Conservation (phyloP, 805 yeast genomes). For the Zygosaccharomyces rouxii region DNA sequence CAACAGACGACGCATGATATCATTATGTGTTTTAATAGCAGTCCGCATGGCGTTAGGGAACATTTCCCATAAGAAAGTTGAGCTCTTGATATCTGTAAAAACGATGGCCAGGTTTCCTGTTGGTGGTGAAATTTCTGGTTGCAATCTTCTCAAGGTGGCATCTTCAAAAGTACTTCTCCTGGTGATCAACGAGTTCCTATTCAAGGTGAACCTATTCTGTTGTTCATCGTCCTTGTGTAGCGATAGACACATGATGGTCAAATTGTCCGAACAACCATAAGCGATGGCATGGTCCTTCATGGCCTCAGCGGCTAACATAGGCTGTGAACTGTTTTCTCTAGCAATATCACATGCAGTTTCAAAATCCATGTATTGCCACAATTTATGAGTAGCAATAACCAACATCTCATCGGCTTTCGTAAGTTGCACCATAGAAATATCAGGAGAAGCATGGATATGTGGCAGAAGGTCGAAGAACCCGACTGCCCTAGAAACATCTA, state of each 20-base stretch:
- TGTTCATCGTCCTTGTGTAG: constrained; percentile 47
- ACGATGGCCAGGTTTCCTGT: constrained; percentile 92
- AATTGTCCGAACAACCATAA: constrained; percentile 78
- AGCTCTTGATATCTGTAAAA: constrained; percentile 93
- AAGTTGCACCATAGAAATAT: constrained; percentile 56
- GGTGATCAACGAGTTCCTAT: constrained; percentile 39
- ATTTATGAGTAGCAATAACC: constrained; percentile 73
- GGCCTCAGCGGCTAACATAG: constrained; percentile 88
- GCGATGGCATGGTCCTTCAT: constrained; percentile 91
- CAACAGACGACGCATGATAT: constrained; percentile 88
- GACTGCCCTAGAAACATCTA: constrained; percentile 83
- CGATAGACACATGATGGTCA: constrained; percentile 76
- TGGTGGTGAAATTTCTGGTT: constrained; percentile 91
- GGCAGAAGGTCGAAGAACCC: constrained; percentile 86
- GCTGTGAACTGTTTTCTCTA: constrained; percentile 73
- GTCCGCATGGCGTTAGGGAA: constrained; percentile 93
- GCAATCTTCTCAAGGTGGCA: constrained; percentile 73
- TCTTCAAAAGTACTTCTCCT: constrained; percentile 64
- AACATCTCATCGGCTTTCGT: constrained; percentile 76
- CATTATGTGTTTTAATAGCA: constrained; percentile 91
- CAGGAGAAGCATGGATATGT: constrained; percentile 85
- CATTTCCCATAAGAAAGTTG: constrained; percentile 90
- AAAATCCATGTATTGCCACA: constrained; percentile 81
- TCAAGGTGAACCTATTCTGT: constrained; percentile 29
- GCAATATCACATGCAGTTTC: constrained; percentile 90